Conservation (phyloP, 2,329 filamentous ascomycete species). For the Botrytis hyacinthi region DNA sequence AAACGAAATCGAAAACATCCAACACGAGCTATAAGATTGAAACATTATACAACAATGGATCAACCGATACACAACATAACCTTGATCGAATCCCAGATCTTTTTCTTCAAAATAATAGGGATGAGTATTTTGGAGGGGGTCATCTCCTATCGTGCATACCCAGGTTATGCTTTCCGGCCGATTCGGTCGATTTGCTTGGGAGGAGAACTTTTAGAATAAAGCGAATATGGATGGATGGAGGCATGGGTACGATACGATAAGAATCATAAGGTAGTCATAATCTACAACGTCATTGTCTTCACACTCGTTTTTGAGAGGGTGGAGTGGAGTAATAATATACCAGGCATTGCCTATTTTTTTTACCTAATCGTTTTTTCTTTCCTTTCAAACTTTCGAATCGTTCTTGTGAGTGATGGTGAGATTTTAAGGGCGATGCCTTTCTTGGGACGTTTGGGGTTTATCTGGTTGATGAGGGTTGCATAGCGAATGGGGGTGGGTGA, state of each 20-base stretch:
- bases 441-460: not conserved
- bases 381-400: not conserved
- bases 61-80: not conserved
- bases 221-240: not conserved
- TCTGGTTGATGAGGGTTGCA: not conserved
- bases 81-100: not conserved
- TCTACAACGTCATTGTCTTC: not conserved
- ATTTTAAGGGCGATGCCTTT: not conserved
- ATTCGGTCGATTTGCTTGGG: not conserved
- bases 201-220: conserved; percentile 7
- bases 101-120: not conserved
- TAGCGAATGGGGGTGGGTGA: not conserved
- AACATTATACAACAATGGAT: not conserved
- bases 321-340: not conserved
- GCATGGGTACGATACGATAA: not conserved
- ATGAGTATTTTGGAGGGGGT: not conserved
- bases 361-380: not conserved
- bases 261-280: conserved; percentile 2
- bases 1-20: conserved; percentile 39
- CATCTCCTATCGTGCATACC: not conserved
- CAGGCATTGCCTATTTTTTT: not conserved
- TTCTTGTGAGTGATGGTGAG: not conserved
- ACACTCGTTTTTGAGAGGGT: not conserved
- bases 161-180: not conserved
- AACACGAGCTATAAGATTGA: conserved; percentile 35